A percentile compares a stretch with the other conserved stretches of the same genome.
These are phyloP conservation scores for Citrus sinensis DNA, from an alignment of 345 rosid genomes.

Conservation along the genomic window DNA sequence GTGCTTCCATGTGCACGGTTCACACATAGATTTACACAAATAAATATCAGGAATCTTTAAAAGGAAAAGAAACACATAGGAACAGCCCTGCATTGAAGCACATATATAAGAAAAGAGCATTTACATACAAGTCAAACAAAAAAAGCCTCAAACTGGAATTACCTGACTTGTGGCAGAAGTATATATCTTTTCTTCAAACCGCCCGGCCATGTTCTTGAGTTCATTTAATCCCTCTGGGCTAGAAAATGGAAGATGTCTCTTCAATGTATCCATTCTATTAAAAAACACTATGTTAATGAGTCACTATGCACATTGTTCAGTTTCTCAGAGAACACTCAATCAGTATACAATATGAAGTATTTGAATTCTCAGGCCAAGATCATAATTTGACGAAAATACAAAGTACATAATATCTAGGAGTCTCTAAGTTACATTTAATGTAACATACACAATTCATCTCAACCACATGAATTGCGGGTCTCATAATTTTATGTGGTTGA, in stretches of 20 bases:
- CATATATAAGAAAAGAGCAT: not conserved
- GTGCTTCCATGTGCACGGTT: not conserved
- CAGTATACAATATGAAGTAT: not conserved
- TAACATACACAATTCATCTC: too few relatives aligned
- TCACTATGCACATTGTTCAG: not conserved
- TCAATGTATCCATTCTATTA: conserved; percentile 60
- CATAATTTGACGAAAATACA: not conserved
- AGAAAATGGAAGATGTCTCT: conserved; percentile 63
- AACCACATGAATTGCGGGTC: too few relatives aligned
- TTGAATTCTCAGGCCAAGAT: not conserved
- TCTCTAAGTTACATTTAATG: too few relatives aligned
- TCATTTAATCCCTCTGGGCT: conserved; percentile 63
- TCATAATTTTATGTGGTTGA: too few relatives aligned
- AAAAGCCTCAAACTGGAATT: not conserved
- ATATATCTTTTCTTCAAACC: conserved; percentile 80
- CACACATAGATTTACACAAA: not conserved
- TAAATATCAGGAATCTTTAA: not conserved
- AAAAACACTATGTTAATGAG: conserved; percentile 10
- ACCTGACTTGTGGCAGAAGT: conserved; percentile 69
- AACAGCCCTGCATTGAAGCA: not conserved
- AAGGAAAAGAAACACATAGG: not conserved
- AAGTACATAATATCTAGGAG: not conserved
- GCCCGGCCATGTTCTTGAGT: conserved; percentile 59
- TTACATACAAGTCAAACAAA: not conserved
- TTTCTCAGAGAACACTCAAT: not conserved